Conservation (phyloP, 495 filamentous ascomycete genomes). For the Tuber calosporum region DNA sequence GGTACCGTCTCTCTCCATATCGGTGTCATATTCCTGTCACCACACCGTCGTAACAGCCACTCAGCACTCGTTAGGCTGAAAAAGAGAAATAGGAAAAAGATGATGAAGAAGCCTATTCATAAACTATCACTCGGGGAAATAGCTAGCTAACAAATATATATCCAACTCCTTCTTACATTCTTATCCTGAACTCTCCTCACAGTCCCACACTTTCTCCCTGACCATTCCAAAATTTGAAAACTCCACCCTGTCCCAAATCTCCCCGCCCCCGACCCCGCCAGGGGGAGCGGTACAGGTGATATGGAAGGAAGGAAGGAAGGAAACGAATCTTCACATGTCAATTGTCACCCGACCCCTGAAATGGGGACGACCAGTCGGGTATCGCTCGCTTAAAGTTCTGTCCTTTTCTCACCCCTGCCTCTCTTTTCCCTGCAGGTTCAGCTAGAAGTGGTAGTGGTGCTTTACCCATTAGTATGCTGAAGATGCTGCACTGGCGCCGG, state of each 20-base stretch:
- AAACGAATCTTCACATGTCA: not conserved
- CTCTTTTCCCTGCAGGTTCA: not conserved
- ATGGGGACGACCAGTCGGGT: not conserved
- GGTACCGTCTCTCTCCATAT: not conserved
- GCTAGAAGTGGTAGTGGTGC: not conserved
- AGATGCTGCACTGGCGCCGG: not conserved
- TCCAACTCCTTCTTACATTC: not conserved
- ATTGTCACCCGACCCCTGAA: not conserved
- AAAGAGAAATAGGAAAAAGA: not conserved
- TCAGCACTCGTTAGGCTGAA: not conserved
- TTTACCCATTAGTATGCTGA: too few species aligned
- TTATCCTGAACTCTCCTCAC: not conserved
- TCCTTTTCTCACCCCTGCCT: not conserved
- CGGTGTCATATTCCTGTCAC: not conserved
- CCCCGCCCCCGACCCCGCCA: too few species aligned
- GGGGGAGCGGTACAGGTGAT: too few species aligned
- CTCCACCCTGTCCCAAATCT: too few species aligned
- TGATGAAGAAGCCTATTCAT: not conserved
- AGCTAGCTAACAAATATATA: not conserved
- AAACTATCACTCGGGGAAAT: not conserved
- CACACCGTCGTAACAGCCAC: not conserved
- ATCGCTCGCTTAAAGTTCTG: not conserved
- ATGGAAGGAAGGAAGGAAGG: too few species aligned
- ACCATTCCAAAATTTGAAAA: too few species aligned
- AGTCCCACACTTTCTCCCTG: too few species aligned